Base-by-base conservation (phyloP, 495 filamentous ascomycete species). In the Penicillium fimorum region DNA sequence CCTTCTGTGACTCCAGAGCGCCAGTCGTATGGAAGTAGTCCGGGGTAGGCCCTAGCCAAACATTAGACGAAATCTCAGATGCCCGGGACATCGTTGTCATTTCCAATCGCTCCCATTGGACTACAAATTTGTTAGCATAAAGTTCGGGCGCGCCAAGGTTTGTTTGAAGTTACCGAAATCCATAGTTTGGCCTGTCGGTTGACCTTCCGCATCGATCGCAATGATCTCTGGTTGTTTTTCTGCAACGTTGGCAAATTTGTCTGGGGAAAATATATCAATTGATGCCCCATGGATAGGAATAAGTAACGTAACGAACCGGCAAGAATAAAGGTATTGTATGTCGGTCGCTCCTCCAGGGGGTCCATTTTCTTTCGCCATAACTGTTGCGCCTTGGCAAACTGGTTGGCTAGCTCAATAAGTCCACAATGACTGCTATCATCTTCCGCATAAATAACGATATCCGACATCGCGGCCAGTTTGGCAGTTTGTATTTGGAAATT, bases 401-500 rank as follows among this genome's bases (percentile, higher is more conserved):
- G 80, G 72, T 82, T 85, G 2, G 87, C 94, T 33, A 92, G 66
- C 47, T 79, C 79, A 18, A 85, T 71, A 8, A 92, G 78, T 15
- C 87, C 80, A 4, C 74, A 76, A 33, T 70, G 63, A 46, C 68
- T 66, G 12, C 75, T 73, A 18, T 77, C 74, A 56, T 89, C 82
- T 53, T 91, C 87, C 8, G 89, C 89, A 71, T 98, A 98, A 12
- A 98, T 81, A 15, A 98, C 80, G 59, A 98, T 89, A 67, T 98
- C 94, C 4, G 91, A 94, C 24, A 96, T 80, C 56, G 87, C 85
- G 30, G 93, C 91, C 64, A 89, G 76, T 68, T 98, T 98, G 38
- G 88, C 89, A 2, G 90, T 84, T 66, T 98, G 94, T 42, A 97
- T 97, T 64, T 98, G 94, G 63, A 98, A 98, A 70, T 98, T 97